Evolutionary conservation across 2,329 filamentous ascomycete genomes (phyloP), one percentile per base, ranked within the genome.

Genomic region (Nigrospora sphaerica): DNA sequence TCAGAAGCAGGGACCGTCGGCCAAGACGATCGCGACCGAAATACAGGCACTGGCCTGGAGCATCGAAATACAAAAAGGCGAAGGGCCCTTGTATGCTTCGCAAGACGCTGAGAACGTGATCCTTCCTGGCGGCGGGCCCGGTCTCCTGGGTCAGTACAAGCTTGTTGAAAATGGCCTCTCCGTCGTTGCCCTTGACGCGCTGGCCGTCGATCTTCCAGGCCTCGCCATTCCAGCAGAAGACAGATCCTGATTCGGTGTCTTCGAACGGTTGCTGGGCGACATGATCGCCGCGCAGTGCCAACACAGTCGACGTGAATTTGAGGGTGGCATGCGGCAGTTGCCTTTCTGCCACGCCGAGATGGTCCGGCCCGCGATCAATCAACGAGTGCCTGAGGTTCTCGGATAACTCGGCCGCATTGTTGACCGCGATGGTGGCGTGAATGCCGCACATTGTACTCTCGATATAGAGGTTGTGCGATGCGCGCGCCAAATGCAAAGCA

Each of bases 171-270:
- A 97, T 71, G 7, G 71, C 67, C 57, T 85, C 75, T 3, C 87
- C 87, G 65, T 98, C 93, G 60, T 95, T 96, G 47, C 82, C 86
- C 6, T 59, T 48, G n/a, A 95, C 71, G 1, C 63, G 57, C 11
- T 74, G 56, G 32, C 74, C 75, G 10, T 66, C 67, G 42, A 95
- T 74, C 47, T 78, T 84, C 93, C 93, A 98, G 1, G 90, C 92
- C 63, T 98, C 93, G 38, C 93, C 93, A 60, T 98, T 98, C 93
- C 93, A 98, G 74, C 92, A 96, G 2, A 98, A 73, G 1, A 88
- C 71, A 1, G 85, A 88, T 4, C 75, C 73, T 0, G 75, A 75
- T 0, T 56, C 52, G 3, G 60, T 34, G 53, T 85, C 78, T 37
- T 76, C 64, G 4, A 95, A 76, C 2, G 93, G 93, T 63, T 97